phyloP scores from a whole-genome alignment of 441 rosid genomes.

The Adansonia madagascariensis region DNA sequence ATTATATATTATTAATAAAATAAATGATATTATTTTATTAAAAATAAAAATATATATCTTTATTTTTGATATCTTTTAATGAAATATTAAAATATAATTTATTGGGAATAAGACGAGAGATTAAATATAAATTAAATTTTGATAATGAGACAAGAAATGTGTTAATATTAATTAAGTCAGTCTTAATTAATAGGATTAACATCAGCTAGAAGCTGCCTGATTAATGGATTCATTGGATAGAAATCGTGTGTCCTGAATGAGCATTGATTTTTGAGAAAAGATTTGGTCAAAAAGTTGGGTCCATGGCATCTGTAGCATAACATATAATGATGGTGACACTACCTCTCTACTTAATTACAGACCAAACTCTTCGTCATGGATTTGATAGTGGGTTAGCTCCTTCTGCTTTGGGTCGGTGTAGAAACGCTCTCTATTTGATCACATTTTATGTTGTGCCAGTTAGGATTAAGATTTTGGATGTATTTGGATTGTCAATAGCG shows the following conservation, averaged over 20 bases:
- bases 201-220: background rate
- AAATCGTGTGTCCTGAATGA: background rate
- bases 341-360: background rate
- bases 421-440: background rate
- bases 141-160: conserved; percentile 8
- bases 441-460: background rate
- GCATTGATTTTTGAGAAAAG: background rate
- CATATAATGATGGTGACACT: background rate
- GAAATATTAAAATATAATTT: no score
- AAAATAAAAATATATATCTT: no score
- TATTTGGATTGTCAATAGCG: no score
- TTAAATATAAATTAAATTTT: background rate
- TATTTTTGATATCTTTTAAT: no score
- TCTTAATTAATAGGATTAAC: background rate
- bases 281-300: background rate
- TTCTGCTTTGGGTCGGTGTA: background rate
- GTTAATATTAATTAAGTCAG: background rate
- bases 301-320: background rate
- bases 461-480: no score
- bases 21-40: no score
- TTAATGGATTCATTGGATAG: background rate
- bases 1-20: no score
- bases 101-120: no score
- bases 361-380: background rate
- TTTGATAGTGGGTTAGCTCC: background rate